Percentiles rank a stretch among this genome's conserved stretches.
These are phyloP conservation scores for Peterozyma toletana DNA, from an alignment of 805 yeast genomes.

Conservation along the genomic window DNA sequence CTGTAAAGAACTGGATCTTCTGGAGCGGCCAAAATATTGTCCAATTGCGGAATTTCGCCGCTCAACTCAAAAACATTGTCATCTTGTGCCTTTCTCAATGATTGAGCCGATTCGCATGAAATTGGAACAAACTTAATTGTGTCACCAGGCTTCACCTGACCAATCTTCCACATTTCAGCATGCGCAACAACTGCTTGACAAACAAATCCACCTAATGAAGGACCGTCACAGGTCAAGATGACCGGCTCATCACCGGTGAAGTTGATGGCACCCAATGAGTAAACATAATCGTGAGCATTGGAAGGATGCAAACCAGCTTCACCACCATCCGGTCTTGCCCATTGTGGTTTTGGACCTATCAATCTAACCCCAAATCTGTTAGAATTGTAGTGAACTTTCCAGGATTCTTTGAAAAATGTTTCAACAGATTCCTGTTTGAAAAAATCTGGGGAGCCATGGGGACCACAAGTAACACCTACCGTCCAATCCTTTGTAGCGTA, in stretches of 20 bases:
- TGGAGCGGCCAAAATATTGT: slow-evolving; percentile 31
- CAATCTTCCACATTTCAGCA: slow-evolving; percentile 97
- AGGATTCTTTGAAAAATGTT: slow-evolving; percentile 67
- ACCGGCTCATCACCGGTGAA: slow-evolving; percentile 99
- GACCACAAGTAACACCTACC: slow-evolving; percentile 94
- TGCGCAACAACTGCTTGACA: slow-evolving; percentile 95
- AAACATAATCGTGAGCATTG: slow-evolving; percentile 96
- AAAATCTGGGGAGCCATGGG: slow-evolving; percentile 96
- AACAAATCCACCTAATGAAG: slow-evolving; percentile 95
- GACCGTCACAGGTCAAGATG: slow-evolving; percentile 94
- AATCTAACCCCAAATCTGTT: slow-evolving; percentile 94
- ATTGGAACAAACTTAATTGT: slow-evolving; percentile 74
- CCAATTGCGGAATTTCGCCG: slow-evolving; percentile 28
- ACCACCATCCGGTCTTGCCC: slow-evolving; percentile 97
- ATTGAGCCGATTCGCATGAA: slow-evolving; percentile 58
- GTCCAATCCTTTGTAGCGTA: slow-evolving; percentile 58
- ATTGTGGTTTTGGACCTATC: slow-evolving; percentile 91
- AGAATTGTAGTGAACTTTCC: slow-evolving; percentile 97
- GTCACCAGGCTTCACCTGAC: slow-evolving; percentile 96
- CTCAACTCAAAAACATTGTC: slow-evolving; percentile 34
- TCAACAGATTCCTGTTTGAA: slow-evolving; percentile 69
- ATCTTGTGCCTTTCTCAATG: slow-evolving; percentile 58
- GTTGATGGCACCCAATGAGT: slow-evolving; percentile 93
- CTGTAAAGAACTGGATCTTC: slow-evolving; percentile 67
- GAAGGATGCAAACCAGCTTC: slow-evolving; percentile 98